Evolutionary conservation across 192 early-diverging fungal species (phyloP), one percentile per base, ranked within the genome.

Genomic region (Linnemannia zychae): DNA sequence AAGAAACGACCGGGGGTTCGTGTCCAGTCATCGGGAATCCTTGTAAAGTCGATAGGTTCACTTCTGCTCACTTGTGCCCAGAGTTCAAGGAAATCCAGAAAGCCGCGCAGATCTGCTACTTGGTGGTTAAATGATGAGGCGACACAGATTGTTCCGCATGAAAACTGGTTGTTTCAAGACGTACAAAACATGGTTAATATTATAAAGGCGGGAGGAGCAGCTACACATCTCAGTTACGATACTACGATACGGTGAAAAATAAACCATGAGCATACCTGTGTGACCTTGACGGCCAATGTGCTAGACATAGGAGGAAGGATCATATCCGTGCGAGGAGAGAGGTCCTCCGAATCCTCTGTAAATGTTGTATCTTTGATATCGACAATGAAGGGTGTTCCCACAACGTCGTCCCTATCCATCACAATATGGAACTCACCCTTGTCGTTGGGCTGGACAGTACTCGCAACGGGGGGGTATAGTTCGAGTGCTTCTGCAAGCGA

Each of bases 401-500:
- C 20, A 18, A 57, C 67, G 52, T 69, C 40, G 28, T 74, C 78
- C 20, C 67, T 31, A 37, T 74, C 75, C 74, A 60, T 77, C 1
- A 34, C 60, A 63, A 80, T 77, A 52, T n/a, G 77, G 2, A 38
- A 24, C 37, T 88, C 75, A 24, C 81, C 78, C 7, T 65, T 34
- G 50, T 84, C 81, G 72, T 75, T 80, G 13, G 74, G 36, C n/a
- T 70, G 34, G 46, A 84, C 63, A 24, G 70, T 77, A 44, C 87
- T 81, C 73, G 87, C 67, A 50, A 88, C 74, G 18, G 87, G 81
- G 74, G 81, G 81, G 71, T 80, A 83, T 28, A 88, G 53, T 74
- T 88, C 87, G n/a, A 88, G 71, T 63, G 87, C 81, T 53, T 84
- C 81, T 5, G 87, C 81, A 47, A 88, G 81, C 46, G 87, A 80